phyloP scores from a whole-genome alignment of 345 rosid genomes.

The Pistacia vera region DNA sequence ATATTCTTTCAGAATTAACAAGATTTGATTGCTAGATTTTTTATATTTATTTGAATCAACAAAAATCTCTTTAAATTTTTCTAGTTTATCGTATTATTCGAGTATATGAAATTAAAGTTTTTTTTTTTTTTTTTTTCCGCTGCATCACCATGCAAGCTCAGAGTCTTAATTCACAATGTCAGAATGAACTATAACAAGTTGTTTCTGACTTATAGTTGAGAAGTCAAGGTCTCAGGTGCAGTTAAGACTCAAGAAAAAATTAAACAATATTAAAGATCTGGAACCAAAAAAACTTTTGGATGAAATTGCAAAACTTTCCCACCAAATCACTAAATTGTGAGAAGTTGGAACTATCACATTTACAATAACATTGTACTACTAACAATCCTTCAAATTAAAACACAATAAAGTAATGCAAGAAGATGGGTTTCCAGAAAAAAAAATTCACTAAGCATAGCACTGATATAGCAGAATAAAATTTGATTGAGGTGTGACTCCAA shows the following conservation, averaged over 20 bases:
- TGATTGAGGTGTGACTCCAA: slow-evolving; percentile 1
- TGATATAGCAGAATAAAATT: not conserved
- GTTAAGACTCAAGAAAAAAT: not conserved
- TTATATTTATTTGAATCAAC: too few species aligned
- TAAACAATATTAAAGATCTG: not conserved
- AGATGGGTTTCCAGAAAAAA: not conserved
- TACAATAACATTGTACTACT: not conserved
- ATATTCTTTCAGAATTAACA: too few species aligned
- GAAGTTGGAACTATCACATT: not conserved
- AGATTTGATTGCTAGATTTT: too few species aligned
- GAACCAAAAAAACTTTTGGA: not conserved
- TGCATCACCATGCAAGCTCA: not conserved
- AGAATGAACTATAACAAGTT: not conserved
- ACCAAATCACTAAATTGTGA: not conserved
- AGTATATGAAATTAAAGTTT: too few species aligned
- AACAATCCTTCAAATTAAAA: not conserved
- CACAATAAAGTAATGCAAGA: not conserved
- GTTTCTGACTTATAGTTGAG: not conserved
- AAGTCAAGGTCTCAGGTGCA: too few species aligned
- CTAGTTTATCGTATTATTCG: too few species aligned
- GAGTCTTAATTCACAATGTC: not conserved
- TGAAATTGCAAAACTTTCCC: not conserved
- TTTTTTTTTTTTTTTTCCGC: too few species aligned
- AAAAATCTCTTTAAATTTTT: too few species aligned
- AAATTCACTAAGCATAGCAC: not conserved